These are phyloP conservation scores for Suhomyces panamericanus DNA, from an alignment of 1,139 yeast species.

Conservation along the genomic window DNA sequence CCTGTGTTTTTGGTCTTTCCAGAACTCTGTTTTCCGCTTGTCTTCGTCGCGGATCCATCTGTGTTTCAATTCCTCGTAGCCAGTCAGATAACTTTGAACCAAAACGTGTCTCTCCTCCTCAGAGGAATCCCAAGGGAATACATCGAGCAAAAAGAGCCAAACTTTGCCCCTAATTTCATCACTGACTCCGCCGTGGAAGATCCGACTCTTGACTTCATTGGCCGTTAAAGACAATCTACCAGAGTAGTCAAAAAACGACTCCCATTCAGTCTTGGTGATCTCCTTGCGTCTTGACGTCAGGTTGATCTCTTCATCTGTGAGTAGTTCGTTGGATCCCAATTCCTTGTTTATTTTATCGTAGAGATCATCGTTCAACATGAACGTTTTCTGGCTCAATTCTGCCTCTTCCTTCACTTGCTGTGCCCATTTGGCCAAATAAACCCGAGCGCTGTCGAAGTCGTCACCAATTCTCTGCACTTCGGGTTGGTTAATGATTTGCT, in stretches of 20 bases:
- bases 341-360: slow-evolving; percentile 63
- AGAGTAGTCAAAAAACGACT: slow-evolving; percentile 70
- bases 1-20: slow-evolving; percentile 85
- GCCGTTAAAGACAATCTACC: slow-evolving; percentile 76
- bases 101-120: slow-evolving; percentile 64
- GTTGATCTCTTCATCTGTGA: slow-evolving; percentile 59
- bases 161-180: slow-evolving; percentile 64
- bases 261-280: slow-evolving; percentile 76
- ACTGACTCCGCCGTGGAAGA: slow-evolving; percentile 88
- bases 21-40: slow-evolving; percentile 64
- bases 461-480: slow-evolving; percentile 80
- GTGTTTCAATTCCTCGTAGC: slow-evolving; percentile 66
- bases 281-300: slow-evolving; percentile 66
- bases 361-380: slow-evolving; percentile 61
- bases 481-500: slow-evolving; percentile 66
- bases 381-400: slow-evolving; percentile 62
- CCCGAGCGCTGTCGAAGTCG: slow-evolving; percentile 90
- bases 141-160: slow-evolving; percentile 82
- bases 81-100: slow-evolving; percentile 55
- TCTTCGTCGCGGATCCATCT: slow-evolving; percentile 64
- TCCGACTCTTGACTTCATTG: slow-evolving; percentile 72
- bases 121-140: slow-evolving; percentile 88
- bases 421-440: slow-evolving; percentile 96
- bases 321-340: slow-evolving; percentile 61
- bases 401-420: slow-evolving; percentile 92